Percentiles rank a stretch among this genome's conserved stretches.
Conservation (phyloP, 148 eudicot genomes). For the Pouteria glomerata region DNA sequence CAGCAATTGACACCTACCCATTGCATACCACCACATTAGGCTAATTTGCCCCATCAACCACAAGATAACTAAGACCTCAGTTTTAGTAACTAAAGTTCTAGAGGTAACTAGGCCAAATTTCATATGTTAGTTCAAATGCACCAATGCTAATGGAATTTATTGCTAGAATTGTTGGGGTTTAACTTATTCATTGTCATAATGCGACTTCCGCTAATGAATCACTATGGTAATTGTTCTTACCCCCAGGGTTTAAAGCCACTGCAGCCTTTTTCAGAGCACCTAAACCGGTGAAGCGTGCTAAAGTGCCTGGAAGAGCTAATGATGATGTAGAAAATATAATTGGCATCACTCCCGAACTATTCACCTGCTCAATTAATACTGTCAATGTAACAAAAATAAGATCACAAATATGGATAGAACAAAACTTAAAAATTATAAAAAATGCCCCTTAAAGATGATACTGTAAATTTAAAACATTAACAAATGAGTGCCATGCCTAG, state of each 20-base stretch:
- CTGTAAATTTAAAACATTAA: neutral
- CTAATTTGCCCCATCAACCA: neutral
- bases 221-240: conserved; percentile 29
- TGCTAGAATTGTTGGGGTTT: neutral
- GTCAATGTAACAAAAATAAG: neutral
- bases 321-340: conserved; percentile 98
- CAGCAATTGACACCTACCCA: neutral
- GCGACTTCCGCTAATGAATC: neutral
- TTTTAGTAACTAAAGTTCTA: neutral
- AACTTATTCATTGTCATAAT: neutral
- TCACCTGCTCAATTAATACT: conserved; percentile 49
- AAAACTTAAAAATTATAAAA: neutral
- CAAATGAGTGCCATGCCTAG: neutral
- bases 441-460: neutral
- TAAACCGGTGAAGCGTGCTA: conserved; percentile 94
- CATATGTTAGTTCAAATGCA: conserved; percentile 1
- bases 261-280: conserved; percentile 77
- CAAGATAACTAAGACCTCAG: neutral
- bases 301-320: conserved; percentile 88
- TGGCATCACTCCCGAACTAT: conserved; percentile 99
- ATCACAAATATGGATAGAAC: neutral
- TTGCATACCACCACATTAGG: neutral
- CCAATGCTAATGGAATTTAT: neutral
- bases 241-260: conserved; percentile 80
- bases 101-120: neutral